Conservation (phyloP, 2,329 filamentous ascomycete genomes). For the Thelonectria blattea region DNA sequence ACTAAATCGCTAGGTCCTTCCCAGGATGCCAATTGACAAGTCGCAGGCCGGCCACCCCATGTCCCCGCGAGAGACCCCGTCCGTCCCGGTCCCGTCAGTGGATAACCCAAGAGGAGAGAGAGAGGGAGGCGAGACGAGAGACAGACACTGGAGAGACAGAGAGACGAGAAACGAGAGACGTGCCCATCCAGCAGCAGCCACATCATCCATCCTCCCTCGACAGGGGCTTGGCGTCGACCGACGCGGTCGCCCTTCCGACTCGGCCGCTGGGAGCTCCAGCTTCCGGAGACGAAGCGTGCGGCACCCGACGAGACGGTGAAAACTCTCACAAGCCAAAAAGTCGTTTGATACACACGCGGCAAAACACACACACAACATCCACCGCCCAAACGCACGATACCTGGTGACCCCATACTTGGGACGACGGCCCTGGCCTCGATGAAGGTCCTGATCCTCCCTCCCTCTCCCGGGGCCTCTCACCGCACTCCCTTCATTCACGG, state of each 20-base stretch:
- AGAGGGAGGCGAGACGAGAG: neutral
- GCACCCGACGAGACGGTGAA: conserved; percentile 17
- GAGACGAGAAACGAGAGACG: conserved; percentile 1
- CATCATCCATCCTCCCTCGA: conserved; percentile 35
- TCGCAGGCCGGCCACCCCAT: conserved; percentile 4
- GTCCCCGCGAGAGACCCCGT: conserved; percentile 1
- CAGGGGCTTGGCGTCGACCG: neutral
- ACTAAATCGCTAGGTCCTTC: neutral
- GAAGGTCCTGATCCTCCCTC: neutral
- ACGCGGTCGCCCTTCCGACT: neutral
- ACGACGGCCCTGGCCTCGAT: conserved; percentile 1
- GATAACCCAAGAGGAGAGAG: conserved; percentile 5
- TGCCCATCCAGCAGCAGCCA: conserved; percentile 38
- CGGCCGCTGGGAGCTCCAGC: conserved; percentile 1
- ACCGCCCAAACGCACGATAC: conserved; percentile 4
- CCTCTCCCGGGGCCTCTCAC: conserved; percentile 7
- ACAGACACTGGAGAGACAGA: too few relatives aligned
- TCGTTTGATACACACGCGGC: conserved; percentile 17
- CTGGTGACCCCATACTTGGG: neutral
- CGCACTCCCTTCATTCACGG: conserved; percentile 6
- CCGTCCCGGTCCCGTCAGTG: conserved; percentile 13
- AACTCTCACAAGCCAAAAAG: neutral
- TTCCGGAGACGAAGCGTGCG: conserved; percentile 3
- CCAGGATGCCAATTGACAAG: conserved; percentile 18
- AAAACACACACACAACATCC: neutral